Evolutionary conservation across 192 early-diverging fungal genomes (phyloP).

Genomic region (Coemansia erecta): DNA sequence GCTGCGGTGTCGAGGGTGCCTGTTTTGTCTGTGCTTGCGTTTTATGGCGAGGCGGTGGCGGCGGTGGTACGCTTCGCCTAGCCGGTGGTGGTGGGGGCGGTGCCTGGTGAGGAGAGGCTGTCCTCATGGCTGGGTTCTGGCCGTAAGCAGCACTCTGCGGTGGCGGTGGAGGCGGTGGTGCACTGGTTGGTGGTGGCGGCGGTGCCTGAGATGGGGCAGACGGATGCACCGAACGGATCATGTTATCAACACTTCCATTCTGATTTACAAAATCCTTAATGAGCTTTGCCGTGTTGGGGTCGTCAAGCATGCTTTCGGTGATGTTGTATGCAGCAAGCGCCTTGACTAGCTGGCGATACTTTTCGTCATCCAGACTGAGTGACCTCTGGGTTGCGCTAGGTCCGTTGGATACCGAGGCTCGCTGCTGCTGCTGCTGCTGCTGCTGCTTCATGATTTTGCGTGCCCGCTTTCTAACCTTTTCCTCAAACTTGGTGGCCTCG

Average conservation of each 20-base stretch:
- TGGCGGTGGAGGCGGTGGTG: conserved; percentile 39
- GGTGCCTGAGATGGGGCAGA: conserved; percentile 18
- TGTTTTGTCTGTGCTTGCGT: background rate
- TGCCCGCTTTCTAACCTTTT: conserved; percentile 55
- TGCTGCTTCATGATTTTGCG: conserved; percentile 15
- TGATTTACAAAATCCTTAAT: conserved; percentile 67
- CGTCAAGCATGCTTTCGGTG: conserved; percentile 60
- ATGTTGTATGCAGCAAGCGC: conserved; percentile 67
- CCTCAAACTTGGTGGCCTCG: conserved; percentile 64
- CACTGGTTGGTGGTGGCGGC: conserved; percentile 13
- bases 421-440: conserved; percentile 19
- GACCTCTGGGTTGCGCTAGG: conserved; percentile 64
- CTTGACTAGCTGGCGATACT: conserved; percentile 70
- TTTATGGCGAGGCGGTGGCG: conserved; percentile 24
- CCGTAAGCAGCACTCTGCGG: conserved; percentile 13
- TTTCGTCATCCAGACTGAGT: conserved; percentile 65
- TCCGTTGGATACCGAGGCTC: conserved; percentile 2
- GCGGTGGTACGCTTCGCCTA: conserved; percentile 18
- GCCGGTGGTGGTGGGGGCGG: conserved; percentile 18
- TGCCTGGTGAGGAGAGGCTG: conserved; percentile 5
- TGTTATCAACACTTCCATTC: conserved; percentile 59
- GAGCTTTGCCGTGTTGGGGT: conserved; percentile 65
- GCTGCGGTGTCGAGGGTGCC: background rate
- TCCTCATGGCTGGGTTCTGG: background rate
- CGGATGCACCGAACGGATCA: conserved; percentile 43